phyloP scores from a whole-genome alignment of 2,329 filamentous ascomycete species.

The Dactylellina drechsleri region DNA sequence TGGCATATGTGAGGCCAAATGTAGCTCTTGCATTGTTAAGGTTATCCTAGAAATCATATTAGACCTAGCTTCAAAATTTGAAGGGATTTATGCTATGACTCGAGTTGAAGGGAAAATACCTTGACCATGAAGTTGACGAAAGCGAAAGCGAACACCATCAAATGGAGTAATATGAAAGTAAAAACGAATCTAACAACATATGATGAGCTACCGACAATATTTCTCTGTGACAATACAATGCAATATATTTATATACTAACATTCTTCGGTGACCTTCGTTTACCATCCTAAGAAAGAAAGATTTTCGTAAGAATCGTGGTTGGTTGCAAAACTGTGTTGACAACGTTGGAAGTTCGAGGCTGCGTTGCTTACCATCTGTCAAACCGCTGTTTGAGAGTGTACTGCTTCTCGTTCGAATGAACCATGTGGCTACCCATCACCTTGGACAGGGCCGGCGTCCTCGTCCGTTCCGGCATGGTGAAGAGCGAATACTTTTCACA shows the following conservation, averaged over 20 bases:
- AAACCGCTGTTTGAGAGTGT: slow-evolving; percentile 77
- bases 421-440: slow-evolving; percentile 86
- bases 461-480: slow-evolving; percentile 70
- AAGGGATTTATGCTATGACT: too few species aligned
- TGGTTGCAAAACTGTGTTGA: slow-evolving; percentile 20
- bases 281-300: slow-evolving; percentile 71
- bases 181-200: slow-evolving; percentile 73
- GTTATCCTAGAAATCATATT: slow-evolving; percentile 66
- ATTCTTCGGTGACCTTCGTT: slow-evolving; percentile 85
- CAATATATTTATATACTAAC: slow-evolving; percentile 65
- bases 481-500: not conserved
- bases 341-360: slow-evolving; percentile 26
- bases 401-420: slow-evolving; percentile 73
- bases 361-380: slow-evolving; percentile 70
- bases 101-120: too few species aligned
- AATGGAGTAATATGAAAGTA: slow-evolving; percentile 77
- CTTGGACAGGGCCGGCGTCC: slow-evolving; percentile 83
- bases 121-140: slow-evolving; percentile 83
- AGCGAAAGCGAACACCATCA: slow-evolving; percentile 80
- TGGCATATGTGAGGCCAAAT: slow-evolving; percentile 80
- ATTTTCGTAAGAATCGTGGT: not conserved
- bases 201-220: too few species aligned
- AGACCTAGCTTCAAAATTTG: too few species aligned
- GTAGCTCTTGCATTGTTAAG: slow-evolving; percentile 72
- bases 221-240: too few species aligned